phyloP scores from a whole-genome alignment of 2,329 filamentous ascomycete species.

The Ophiostoma sp. region DNA sequence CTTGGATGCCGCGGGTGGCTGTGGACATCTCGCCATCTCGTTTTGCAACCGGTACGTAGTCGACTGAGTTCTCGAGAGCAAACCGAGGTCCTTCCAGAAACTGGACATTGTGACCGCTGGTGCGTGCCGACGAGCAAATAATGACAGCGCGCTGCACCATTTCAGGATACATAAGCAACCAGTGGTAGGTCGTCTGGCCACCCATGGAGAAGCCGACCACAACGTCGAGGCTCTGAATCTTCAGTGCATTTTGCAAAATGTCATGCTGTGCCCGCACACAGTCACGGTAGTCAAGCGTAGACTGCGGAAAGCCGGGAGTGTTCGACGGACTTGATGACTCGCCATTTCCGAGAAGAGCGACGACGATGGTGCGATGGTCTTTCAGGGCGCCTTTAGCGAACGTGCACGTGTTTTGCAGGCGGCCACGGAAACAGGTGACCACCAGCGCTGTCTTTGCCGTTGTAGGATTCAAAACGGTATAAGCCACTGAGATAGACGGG shows the following conservation, averaged over 20 bases:
- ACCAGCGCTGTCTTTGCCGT: slow-evolving; percentile 24
- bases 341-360: slow-evolving; percentile 54
- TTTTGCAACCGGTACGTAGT: slow-evolving; percentile 44
- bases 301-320: slow-evolving; percentile 44
- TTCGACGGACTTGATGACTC: slow-evolving; percentile 57
- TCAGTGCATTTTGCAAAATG: slow-evolving; percentile 43
- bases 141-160: slow-evolving; percentile 49
- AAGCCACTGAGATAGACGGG: slow-evolving; percentile 26
- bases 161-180: slow-evolving; percentile 50
- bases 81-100: slow-evolving; percentile 56
- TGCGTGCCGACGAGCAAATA: slow-evolving; percentile 53
- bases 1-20: slow-evolving; percentile 55
- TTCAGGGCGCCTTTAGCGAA: slow-evolving; percentile 24
- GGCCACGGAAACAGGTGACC: slow-evolving; percentile 28
- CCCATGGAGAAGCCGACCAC: slow-evolving; percentile 60
- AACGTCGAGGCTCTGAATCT: slow-evolving; percentile 45
- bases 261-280: slow-evolving; percentile 53
- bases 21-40: slow-evolving; percentile 42
- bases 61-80: slow-evolving; percentile 46
- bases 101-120: slow-evolving; percentile 53
- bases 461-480: slow-evolving; percentile 20
- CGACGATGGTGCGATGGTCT: slow-evolving; percentile 51
- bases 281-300: slow-evolving; percentile 46
- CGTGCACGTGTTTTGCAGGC: slow-evolving; percentile 17
- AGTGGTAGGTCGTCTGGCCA: slow-evolving; percentile 55